Percentiles rank a stretch among this genome's conserved stretches.
These are phyloP conservation scores for Cyclostephanos tholiformis DNA, from an alignment of 108 stramenopile species.

Conservation along the genomic window DNA sequence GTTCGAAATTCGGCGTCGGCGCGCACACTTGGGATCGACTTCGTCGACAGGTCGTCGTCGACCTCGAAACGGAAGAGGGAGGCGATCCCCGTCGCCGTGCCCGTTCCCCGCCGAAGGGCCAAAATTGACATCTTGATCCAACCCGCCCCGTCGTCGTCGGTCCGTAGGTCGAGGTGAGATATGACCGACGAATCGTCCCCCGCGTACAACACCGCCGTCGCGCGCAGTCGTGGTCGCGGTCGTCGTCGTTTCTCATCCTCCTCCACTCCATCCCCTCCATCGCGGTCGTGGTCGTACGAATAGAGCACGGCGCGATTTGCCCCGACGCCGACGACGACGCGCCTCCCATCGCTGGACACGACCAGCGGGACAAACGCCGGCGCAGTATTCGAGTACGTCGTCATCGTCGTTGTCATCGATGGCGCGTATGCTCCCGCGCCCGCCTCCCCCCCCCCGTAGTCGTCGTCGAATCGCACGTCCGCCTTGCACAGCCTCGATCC, in stretches of 20 bases:
- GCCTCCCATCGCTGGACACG: conserved; percentile 2
- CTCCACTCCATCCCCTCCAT: background rate
- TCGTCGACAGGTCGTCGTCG: background rate
- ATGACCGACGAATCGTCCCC: background rate
- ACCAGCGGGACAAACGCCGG: conserved; percentile 3
- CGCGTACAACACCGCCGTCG: conserved; percentile 9
- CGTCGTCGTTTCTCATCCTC: background rate
- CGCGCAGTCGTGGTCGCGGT: background rate
- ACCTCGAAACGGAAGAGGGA: conserved; percentile 26
- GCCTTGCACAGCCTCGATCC: conserved; percentile 35
- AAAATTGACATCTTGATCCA: conserved; percentile 15
- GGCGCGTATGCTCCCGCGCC: too few species aligned
- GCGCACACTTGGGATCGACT: conserved; percentile 22
- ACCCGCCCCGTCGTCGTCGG: conserved; percentile 1
- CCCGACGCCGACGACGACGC: background rate
- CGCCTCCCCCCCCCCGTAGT: background rate
- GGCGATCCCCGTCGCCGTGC: conserved; percentile 11
- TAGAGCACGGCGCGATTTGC: background rate
- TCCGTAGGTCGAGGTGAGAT: background rate
- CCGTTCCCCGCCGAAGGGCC: conserved; percentile 9
- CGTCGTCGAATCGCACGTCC: background rate
- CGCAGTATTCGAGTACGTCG: too few species aligned
- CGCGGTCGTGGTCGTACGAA: background rate
- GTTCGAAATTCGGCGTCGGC: conserved; percentile 20
- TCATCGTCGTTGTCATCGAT: too few species aligned